Evolutionary conservation across 192 early-diverging fungal species (phyloP).

Genomic region (Umbelopsis isabellina): DNA sequence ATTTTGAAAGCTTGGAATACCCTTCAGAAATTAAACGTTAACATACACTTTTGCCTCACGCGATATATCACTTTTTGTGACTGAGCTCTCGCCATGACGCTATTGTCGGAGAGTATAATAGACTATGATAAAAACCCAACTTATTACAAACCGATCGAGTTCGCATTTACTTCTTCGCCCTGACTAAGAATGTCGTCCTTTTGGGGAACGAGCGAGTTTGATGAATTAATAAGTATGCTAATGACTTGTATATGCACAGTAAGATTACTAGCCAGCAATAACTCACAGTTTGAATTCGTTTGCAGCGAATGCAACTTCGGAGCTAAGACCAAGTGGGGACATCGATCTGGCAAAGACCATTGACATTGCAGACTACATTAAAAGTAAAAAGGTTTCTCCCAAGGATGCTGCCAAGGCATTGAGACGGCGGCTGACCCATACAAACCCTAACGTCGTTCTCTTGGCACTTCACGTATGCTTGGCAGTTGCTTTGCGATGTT

Average conservation of each 20-base stretch:
- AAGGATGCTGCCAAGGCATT: slow-evolving; percentile 72
- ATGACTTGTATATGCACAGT: no score
- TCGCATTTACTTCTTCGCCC: background rate
- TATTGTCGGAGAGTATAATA: no score
- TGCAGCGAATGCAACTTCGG: slow-evolving; percentile 79
- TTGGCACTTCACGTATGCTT: slow-evolving; percentile 72
- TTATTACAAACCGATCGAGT: no score
- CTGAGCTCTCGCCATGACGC: no score
- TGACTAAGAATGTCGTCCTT: background rate
- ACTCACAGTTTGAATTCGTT: background rate
- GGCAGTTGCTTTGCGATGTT: background rate
- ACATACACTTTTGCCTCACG: no score
- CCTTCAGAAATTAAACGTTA: no score
- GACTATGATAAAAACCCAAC: no score
- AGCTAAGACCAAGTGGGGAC: slow-evolving; percentile 77
- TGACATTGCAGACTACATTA: slow-evolving; percentile 89
- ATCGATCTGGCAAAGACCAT: slow-evolving; percentile 78
- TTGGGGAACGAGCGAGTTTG: background rate
- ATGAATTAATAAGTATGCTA: slow-evolving; percentile 8
- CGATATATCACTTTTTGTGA: no score
- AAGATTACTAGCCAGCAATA: background rate
- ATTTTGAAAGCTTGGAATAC: background rate
- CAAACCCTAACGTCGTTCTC: slow-evolving; percentile 91
- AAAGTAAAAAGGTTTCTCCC: slow-evolving; percentile 73
- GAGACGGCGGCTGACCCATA: slow-evolving; percentile 73